A percentile compares a stretch with the other conserved stretches of the same genome.
phyloP scores from a whole-genome alignment of 179 eudicot genomes.

The Heliamphora pulchella region DNA sequence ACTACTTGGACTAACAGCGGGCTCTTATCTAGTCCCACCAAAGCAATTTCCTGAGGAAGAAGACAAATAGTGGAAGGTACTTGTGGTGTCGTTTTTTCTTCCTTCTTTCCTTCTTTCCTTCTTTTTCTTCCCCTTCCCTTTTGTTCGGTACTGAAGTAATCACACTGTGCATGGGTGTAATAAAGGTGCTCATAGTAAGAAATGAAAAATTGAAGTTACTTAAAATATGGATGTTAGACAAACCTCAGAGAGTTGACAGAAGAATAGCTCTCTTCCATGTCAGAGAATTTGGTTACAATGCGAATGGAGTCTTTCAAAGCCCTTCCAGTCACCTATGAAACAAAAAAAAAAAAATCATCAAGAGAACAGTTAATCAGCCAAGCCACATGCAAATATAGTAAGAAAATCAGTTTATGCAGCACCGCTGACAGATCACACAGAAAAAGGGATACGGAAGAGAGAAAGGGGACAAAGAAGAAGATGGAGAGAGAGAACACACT shows the following conservation, averaged over 20 bases:
- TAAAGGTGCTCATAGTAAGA: constrained; percentile 8
- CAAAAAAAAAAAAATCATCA: constrained; percentile 7
- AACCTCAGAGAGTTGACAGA: constrained; percentile 58
- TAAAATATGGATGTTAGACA: constrained; percentile 12
- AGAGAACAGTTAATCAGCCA: background rate
- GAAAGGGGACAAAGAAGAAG: background rate
- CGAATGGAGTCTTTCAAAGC: constrained; percentile 77
- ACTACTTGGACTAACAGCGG: background rate
- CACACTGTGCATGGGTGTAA: background rate
- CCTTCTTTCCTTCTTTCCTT: background rate
- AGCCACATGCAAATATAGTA: background rate
- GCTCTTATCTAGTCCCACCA: background rate
- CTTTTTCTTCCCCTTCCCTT: background rate
- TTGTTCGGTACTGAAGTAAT: background rate
- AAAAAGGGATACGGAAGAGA: background rate
- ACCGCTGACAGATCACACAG: background rate
- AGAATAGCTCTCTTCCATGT: constrained; percentile 59
- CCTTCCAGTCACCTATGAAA: constrained; percentile 56
- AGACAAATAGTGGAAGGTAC: background rate
- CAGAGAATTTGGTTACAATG: constrained; percentile 61
- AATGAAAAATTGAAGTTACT: background rate
- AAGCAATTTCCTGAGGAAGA: background rate
- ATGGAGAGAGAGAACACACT: background rate
- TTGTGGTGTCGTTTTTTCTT: background rate
- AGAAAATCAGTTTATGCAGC: background rate